Conservation (phyloP, 169 alveolate species). For the Cryptosporidium andersoni region DNA sequence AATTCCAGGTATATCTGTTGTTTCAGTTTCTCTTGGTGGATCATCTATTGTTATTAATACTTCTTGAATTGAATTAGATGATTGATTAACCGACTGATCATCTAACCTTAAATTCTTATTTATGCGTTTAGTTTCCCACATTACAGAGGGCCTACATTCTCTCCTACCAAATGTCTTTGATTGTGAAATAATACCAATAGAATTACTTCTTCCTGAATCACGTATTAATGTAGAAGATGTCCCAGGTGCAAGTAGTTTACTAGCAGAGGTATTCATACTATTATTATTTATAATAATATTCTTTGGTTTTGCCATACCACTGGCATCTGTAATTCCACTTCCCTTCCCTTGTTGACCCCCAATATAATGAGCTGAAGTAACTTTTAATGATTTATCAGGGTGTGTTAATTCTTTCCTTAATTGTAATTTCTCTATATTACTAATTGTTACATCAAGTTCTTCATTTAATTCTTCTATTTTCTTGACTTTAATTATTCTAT, state of each 20-base stretch:
- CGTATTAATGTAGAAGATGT: too few species aligned
- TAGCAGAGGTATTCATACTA: neutral
- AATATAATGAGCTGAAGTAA: conserved; percentile 43
- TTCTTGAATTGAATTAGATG: neutral
- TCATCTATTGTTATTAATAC: too few species aligned
- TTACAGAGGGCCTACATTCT: conserved; percentile 70
- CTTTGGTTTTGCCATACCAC: neutral
- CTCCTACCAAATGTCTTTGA: conserved; percentile 46
- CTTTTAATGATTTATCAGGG: conserved; percentile 58
- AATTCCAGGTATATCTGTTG: too few species aligned
- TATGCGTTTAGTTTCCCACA: conserved; percentile 68
- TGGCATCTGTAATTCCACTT: neutral
- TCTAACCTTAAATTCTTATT: neutral
- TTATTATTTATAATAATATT: conserved; percentile 1
- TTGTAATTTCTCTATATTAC: conserved; percentile 45
- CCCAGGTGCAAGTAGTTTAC: too few species aligned
- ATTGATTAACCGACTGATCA: neutral
- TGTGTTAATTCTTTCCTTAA: conserved; percentile 49
- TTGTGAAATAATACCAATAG: neutral
- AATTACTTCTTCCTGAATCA: too few species aligned
- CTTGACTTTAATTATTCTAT: conserved; percentile 13
- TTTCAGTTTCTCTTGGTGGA: too few species aligned
- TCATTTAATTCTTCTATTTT: conserved; percentile 55
- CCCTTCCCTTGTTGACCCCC: conserved; percentile 71
- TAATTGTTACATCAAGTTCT: conserved; percentile 41